Conservation (phyloP, 2,329 filamentous ascomycete species). For the Phialocephala subalpina region DNA sequence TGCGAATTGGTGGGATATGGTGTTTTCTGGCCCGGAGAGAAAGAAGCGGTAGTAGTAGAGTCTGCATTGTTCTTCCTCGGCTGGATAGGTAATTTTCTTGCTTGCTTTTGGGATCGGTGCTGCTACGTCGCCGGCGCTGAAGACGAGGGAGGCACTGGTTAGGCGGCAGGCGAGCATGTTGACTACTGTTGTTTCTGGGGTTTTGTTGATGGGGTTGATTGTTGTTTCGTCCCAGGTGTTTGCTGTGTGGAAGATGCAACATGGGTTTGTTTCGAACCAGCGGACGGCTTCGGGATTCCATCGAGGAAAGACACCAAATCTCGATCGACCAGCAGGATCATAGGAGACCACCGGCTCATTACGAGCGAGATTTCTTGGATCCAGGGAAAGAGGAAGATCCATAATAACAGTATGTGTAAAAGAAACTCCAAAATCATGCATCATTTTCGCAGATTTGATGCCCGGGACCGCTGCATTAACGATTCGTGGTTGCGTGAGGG, state of each 20-base stretch:
- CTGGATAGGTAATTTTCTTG: conserved; percentile 31
- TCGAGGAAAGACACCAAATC: conserved; percentile 74
- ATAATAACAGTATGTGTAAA: conserved; percentile 69
- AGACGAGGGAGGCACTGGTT: conserved; percentile 71
- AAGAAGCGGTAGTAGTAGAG: conserved; percentile 74
- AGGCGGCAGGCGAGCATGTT: conserved; percentile 73
- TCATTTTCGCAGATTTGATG: conserved; percentile 71
- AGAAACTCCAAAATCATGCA: conserved; percentile 80
- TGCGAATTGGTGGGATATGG: conserved; percentile 69
- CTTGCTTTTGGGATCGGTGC: conserved; percentile 54
- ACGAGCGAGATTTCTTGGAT: conserved; percentile 66
- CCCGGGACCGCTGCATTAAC: conserved; percentile 67
- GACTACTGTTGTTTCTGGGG: conserved; percentile 52
- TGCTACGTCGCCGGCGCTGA: conserved; percentile 68
- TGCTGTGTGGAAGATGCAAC: conserved; percentile 76
- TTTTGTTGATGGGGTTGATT: conserved; percentile 31
- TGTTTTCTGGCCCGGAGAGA: conserved; percentile 45
- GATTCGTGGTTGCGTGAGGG: conserved; percentile 35
- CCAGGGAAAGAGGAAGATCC: conserved; percentile 71
- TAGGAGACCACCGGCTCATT: conserved; percentile 67
- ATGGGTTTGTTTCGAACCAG: conserved; percentile 74
- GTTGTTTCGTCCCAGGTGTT: conserved; percentile 70
- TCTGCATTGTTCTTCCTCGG: conserved; percentile 71
- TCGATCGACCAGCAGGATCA: conserved; percentile 61
- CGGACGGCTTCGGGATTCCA: conserved; percentile 61